Evolutionary conservation across 805 yeast genomes (phyloP), one percentile per base, ranked within the genome.

Genomic region (Saccharomyces paradoxus): DNA sequence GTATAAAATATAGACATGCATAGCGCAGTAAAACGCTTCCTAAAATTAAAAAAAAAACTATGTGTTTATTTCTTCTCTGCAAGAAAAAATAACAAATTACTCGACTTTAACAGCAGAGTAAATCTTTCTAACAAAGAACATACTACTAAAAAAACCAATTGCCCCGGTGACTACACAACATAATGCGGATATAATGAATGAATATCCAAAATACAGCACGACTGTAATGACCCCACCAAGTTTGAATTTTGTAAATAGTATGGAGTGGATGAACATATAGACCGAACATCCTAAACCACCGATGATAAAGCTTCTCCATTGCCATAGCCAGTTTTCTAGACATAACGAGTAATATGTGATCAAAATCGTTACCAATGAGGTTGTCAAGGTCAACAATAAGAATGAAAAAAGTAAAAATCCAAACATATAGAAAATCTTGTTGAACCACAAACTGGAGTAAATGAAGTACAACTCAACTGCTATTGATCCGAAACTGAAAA

Each of bases 381-480:
- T 86, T 5, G 97, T 90, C 62, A 86, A 63, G 12, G 88, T 75
- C 89, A 89, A 86, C 67, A 91, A 77, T 17, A 85, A 59, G 68
- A 88, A 84, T 64, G 97, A 90, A 74, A 91, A 83, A 71, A 91
- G 87, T 61, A 92, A 75, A 78, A 92, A 94, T 13, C 98, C 99
- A 77, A 94, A 94, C 98, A 94, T 92, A 78, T 90, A 94, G 77
- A 82, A 94, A 60, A 91, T 84, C 69, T 88, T 81, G 78, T 88
- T 90, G 73, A 87, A 89, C 99, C 99, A 92, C 61, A 94, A 73
- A 30, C 96, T 89, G 52, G 88, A 80, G 75, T 88, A 84, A 64
- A 94, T 88, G 74, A 90, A 92, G 72, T 89, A 91, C 81, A 94
- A 81, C 74, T 94, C 97, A 54, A 94, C 94, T 22, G 96, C 90